Conservation (phyloP, 108 stramenopile species). For the Conticribra guillardii region DNA sequence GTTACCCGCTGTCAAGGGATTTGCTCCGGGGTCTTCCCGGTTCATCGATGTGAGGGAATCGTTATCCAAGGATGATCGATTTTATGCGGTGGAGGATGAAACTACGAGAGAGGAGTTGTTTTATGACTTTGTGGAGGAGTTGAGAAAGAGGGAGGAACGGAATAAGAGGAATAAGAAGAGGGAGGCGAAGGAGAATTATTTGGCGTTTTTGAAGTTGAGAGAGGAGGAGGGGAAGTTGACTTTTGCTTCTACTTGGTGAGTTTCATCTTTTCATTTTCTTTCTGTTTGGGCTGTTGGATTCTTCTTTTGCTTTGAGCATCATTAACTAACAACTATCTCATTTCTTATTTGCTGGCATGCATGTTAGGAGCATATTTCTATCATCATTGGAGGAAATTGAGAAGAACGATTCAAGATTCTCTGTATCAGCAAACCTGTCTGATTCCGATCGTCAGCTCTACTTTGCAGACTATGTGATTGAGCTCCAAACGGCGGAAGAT, state of each 20-base stretch:
- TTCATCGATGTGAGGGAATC: conserved; percentile 63
- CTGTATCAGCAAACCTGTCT: conserved; percentile 52
- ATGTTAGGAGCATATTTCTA: conserved; percentile 59
- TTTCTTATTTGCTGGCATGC: not conserved
- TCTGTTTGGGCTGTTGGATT: not conserved
- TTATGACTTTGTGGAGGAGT: conserved; percentile 81
- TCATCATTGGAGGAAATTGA: conserved; percentile 52
- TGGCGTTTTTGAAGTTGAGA: conserved; percentile 60
- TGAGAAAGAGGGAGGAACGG: conserved; percentile 77
- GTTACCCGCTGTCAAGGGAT: conserved; percentile 52
- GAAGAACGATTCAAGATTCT: conserved; percentile 60
- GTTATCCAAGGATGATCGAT: conserved; percentile 81
- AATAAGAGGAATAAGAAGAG: conserved; percentile 68
- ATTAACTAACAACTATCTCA: not conserved
- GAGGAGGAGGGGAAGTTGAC: conserved; percentile 73
- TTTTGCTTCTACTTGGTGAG: conserved; percentile 78
- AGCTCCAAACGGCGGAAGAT: conserved; percentile 77
- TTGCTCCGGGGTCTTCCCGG: conserved; percentile 52
- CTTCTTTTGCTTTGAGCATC: not conserved
- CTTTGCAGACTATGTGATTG: conserved; percentile 81
- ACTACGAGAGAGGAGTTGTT: conserved; percentile 66
- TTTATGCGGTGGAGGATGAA: conserved; percentile 81
- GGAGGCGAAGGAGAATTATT: conserved; percentile 63
- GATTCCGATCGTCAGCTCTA: conserved; percentile 75
- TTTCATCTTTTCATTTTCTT: conserved; percentile 8